Evolutionary conservation across 1,284 basidiomycete genomes (phyloP), one percentile per base, ranked within the genome.

Genomic region (Takashimella tepidaria): DNA sequence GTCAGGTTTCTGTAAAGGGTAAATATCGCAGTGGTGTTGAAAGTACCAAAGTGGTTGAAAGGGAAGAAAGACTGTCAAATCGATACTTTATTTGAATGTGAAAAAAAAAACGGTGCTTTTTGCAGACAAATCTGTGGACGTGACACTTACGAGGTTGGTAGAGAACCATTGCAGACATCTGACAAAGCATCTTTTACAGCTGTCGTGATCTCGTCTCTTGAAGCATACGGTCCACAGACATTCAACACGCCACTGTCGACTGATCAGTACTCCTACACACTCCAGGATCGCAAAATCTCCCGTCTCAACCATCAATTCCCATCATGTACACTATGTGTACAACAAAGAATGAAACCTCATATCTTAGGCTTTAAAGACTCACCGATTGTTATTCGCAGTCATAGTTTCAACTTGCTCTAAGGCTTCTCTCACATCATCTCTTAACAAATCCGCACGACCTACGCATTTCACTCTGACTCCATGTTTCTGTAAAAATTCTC

Each of bases 211-310:
- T 99, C 96, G 68, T 98, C 90, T 41, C 87, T 82, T 2, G 92
- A 88, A 1, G 90, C 82, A 68, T 98, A 99, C 0, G 96, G 89
- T 79, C 95, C 92, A 76, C 91, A 95, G 12, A 99, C 79, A 66
- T 99, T 98, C 44, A 99, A 79, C 31, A 93, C 87, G 1, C 89
- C 87, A 41, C 91, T 95, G 50, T 22, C 41, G 10, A 37, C n/a
- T n/a, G n/a, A n/a, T n/a, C n/a, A n/a, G n/a, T n/a, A n/a, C n/a
- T n/a, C n/a, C n/a, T n/a, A n/a, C n/a, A n/a, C n/a, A n/a, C n/a
- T n/a, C n/a, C n/a, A n/a, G n/a, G n/a, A n/a, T n/a, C n/a, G n/a
- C n/a, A n/a, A n/a, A n/a, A n/a, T n/a, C n/a, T n/a, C n/a, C n/a
- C n/a, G n/a, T n/a, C n/a, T n/a, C n/a, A n/a, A n/a, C n/a, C n/a